Evolutionary conservation across 2,329 filamentous ascomycete species (phyloP), one percentile per base, ranked within the genome.

Genomic region (Penicillium sp.): DNA sequence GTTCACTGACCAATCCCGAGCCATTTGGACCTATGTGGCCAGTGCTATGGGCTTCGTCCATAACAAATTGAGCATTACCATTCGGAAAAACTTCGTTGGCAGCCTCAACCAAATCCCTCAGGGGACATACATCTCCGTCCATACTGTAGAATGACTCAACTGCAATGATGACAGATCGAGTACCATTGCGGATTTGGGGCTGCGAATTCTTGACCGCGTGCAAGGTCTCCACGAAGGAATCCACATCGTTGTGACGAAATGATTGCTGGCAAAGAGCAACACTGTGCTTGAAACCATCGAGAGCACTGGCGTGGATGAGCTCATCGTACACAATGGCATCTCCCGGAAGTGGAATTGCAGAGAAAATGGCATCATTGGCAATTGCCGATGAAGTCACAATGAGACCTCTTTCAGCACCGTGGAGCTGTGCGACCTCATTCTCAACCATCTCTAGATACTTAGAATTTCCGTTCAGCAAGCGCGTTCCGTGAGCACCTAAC

Each of bases 251-350:
- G 57, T 79, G 77, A 2, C 13, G 57, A 56, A 78, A 78, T 1
- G 62, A 51, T 1, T 68, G 23, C 72, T 49, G 76, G 28, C 57
- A 66, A 0, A 56, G 65, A 0, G 81, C 83, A 2, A 83, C 76
- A 9, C 81, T 82, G 31, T 83, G 56, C 29, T 76, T 76, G 83
- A 90, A 87, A 0, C 87, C 87, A 64, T 89, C 87, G 54, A 89
- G 87, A 3, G 86, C 83, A 54, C 85, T 89, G 1, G 87, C 88
- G 60, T 90, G 88, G 5, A 90, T 81, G 21, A 86, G 75, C 63
- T 85, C 85, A 55, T 90, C 87, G 59, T 87, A 86, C 0, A 90
- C 70, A 13, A 91, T 75, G 0, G 76, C 66, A 61, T 86, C 83
- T 0, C 77, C 81, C 0, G 67, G 69, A 54, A 80, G 81, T 3